Base-by-base conservation (phyloP, 129 eudicot species). In the Gnaphalium uliginosum region DNA sequence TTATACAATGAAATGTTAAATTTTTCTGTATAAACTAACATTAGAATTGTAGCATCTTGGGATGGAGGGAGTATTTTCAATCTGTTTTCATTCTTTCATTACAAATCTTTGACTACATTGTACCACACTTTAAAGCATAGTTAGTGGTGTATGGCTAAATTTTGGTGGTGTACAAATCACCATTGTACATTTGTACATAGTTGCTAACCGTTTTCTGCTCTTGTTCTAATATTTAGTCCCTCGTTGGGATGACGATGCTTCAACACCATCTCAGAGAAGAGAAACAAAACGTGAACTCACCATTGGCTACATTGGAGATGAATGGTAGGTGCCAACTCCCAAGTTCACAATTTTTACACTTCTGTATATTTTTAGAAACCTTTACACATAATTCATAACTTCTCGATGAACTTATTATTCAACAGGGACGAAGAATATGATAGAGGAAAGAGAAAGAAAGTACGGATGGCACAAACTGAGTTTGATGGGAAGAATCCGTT, bases 341-440 rank as follows among this genome's bases (percentile, higher is more conserved):
- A 24, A 23, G 24, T 25, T 1, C 15, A 66, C 35, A 26, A 33
- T 81, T 61, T 46, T 6, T 0, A 0, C 26, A 11, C 27, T 11
- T 74, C 2, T 27, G 2, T 33, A n/a, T 39, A 18, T 32, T 0
- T 29, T 75, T 26, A 33, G 63, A 24, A 13, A 14, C 15, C 8
- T 46, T 51, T 62, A 21, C 51, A 51, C 4, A 32, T 57, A 8
- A 24, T 15, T 15, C 8, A 1, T 72, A 18, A 24, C 24, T 50
- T 70, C 18, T 50, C 39, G 7, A 71, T 64, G 65, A 71, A 63
- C 43, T 53, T 43, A 39, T 73, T 8, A 41, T 73, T 26, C 37
- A 72, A 53, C 89, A 94, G 99, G 99, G 97, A 94, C 71, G 91
- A 94, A 71, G 97, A 87, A 57, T 94, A 94, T 64, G 97, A 94